phyloP scores from a whole-genome alignment of 208 protist species.

The Acanthamoeba sp. region DNA sequence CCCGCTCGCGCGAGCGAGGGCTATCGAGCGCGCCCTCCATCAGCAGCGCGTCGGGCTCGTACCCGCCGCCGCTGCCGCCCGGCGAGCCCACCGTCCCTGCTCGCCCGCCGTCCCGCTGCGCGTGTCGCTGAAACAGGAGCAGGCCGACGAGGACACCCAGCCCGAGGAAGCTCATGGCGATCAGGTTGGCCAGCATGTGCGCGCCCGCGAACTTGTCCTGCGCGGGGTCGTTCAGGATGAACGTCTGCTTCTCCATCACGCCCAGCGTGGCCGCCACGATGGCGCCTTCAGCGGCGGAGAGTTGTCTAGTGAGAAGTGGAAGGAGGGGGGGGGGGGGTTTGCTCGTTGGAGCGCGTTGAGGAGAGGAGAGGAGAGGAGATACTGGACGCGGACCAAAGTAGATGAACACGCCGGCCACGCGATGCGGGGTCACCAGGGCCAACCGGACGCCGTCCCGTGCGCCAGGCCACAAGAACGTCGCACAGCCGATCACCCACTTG shows the following conservation, averaged over 20 bases:
- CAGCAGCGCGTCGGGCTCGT: not conserved
- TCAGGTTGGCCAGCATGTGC: conserved; percentile 36
- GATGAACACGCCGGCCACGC: not conserved
- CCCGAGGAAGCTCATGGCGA: not conserved
- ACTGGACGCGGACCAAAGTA: not conserved
- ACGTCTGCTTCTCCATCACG: conserved; percentile 45
- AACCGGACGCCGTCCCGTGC: not conserved
- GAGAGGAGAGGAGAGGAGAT: not conserved
- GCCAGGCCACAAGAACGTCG: conserved; percentile 7
- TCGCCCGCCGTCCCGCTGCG: not conserved
- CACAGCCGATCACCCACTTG: conserved; percentile 24
- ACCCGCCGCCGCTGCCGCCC: not conserved
- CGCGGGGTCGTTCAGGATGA: conserved; percentile 3
- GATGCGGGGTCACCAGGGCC: not conserved
- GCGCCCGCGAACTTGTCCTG: conserved; percentile 21
- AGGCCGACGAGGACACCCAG: not conserved
- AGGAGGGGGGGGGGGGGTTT: not conserved
- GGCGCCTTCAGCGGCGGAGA: not conserved
- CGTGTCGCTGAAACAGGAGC: conserved; percentile 9
- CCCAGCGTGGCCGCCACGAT: conserved; percentile 25
- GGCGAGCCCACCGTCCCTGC: no score
- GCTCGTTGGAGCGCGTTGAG: no score
- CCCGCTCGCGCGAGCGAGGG: no score
- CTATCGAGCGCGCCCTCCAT: no score
- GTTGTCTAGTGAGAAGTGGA: not conserved